A percentile compares a stretch with the other conserved stretches of the same genome.
These are phyloP conservation scores for Beauveria rudraprayagi DNA, from an alignment of 2,329 filamentous ascomycete genomes.

Conservation along the genomic window DNA sequence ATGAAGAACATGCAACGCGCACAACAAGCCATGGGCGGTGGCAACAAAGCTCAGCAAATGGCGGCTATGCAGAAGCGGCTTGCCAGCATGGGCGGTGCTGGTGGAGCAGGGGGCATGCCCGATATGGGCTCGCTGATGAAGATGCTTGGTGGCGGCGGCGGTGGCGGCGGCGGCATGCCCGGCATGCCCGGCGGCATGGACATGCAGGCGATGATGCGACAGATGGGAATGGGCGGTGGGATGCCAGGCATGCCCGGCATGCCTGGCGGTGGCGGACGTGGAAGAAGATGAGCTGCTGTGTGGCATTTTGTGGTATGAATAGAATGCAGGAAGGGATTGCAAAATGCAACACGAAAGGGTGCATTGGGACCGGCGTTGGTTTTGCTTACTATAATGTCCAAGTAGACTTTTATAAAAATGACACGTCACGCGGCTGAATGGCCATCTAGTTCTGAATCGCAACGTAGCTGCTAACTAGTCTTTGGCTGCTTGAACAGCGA, in stretches of 20 bases:
- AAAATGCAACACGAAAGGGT: conserved; percentile 3
- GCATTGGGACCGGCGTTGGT: conserved; percentile 10
- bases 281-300: conserved; percentile 6
- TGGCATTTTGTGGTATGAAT: not conserved
- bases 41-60: conserved; percentile 87
- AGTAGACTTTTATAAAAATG: conserved; percentile 3
- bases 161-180: conserved; percentile 57
- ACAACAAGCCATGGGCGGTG: conserved; percentile 82
- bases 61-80: conserved; percentile 95
- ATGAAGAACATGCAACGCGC: conserved; percentile 97
- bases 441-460: not conserved
- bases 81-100: conserved; percentile 77
- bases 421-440: not conserved
- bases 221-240: conserved; percentile 54
- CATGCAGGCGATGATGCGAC: conserved; percentile 74
- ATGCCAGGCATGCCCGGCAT: conserved; percentile 13
- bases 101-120: conserved; percentile 59
- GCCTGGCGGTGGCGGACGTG: conserved; percentile 6
- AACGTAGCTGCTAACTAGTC: not conserved
- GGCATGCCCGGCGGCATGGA: conserved; percentile 66
- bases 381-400: conserved; percentile 4
- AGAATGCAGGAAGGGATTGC: not conserved
- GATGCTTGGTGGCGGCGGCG: conserved; percentile 66
- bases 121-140: conserved; percentile 86
- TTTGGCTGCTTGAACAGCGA: too few relatives aligned